Evolutionary conservation across 1,284 basidiomycete genomes (phyloP).

Genomic region (Coniferiporia sulphurascens): DNA sequence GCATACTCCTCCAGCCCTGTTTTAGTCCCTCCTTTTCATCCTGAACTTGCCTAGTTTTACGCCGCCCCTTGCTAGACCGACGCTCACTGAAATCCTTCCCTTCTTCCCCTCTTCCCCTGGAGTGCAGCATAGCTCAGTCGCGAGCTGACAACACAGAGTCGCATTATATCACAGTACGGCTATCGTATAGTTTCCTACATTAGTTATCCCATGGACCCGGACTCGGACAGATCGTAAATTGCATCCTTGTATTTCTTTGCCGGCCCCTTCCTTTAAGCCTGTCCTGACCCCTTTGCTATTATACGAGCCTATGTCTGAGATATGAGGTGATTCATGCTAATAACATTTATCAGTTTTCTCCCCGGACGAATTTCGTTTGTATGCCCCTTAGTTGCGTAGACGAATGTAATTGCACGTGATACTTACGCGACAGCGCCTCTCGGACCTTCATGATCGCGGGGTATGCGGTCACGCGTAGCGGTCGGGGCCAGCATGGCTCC

Average conservation of each 20-base stretch:
- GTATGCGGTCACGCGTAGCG: neutral
- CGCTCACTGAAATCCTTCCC: neutral
- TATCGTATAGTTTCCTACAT: constrained; percentile 1
- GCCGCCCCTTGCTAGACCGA: neutral
- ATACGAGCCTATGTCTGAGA: too few species aligned
- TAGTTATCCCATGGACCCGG: neutral
- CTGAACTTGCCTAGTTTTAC: neutral
- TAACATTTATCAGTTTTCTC: neutral
- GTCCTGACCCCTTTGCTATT: too few species aligned
- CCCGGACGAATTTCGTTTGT: too few species aligned
- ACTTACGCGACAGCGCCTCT: neutral
- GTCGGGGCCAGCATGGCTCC: too few species aligned
- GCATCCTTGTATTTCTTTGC: constrained; percentile 1
- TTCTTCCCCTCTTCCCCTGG: neutral
- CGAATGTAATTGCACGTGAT: neutral
- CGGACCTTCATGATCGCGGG: neutral
- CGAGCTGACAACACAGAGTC: neutral
- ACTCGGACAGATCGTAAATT: neutral
- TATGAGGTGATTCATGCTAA: neutral
- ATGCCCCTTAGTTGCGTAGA: too few species aligned
- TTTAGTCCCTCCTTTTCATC: neutral
- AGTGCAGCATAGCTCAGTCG: neutral
- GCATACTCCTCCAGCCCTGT: neutral
- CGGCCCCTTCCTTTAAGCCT: neutral
- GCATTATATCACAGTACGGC: neutral